Evolutionary conservation across 495 filamentous ascomycete species (phyloP).

Genomic region (Astrothelium subdiscretum): DNA sequence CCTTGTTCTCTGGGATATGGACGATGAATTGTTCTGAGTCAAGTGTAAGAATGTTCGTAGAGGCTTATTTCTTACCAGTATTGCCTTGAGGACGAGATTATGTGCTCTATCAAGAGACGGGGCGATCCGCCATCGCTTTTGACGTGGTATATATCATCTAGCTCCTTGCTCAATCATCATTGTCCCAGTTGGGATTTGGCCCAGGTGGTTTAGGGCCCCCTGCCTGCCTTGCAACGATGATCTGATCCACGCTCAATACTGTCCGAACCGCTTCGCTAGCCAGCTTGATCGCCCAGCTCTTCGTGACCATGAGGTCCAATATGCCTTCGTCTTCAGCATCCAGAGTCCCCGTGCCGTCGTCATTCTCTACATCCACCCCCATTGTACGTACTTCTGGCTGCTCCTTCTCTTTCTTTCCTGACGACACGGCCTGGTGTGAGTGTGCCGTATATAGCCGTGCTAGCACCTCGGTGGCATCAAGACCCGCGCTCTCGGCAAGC

Average conservation of each 20-base stretch:
- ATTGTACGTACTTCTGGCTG: constrained; percentile 70
- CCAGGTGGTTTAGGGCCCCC: constrained; percentile 94
- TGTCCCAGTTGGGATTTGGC: constrained; percentile 86
- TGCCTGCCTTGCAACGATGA: constrained; percentile 95
- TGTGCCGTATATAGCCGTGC: constrained; percentile 87
- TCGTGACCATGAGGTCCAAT: constrained; percentile 78
- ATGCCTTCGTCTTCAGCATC: constrained; percentile 87
- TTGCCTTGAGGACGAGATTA: too few relatives aligned
- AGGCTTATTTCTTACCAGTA: too few relatives aligned
- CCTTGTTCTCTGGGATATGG: too few relatives aligned
- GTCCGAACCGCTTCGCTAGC: constrained; percentile 92
- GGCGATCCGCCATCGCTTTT: neutral
- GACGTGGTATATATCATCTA: neutral
- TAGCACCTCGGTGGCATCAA: constrained; percentile 92
- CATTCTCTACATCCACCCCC: constrained; percentile 87
- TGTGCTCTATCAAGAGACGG: too few relatives aligned
- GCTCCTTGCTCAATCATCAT: constrained; percentile 60
- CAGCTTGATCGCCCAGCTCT: constrained; percentile 92
- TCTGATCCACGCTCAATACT: constrained; percentile 94
- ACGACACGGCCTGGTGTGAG: constrained; percentile 9
- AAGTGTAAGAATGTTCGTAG: too few relatives aligned
- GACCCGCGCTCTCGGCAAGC: constrained; percentile 83
- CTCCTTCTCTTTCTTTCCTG: constrained; percentile 28
- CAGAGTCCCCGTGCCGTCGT: constrained; percentile 65
- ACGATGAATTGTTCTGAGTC: too few relatives aligned